Evolutionary conservation across 2,329 filamentous ascomycete species (phyloP), one percentile per base, ranked within the genome.

Genomic region (Cladophialophora immunda): DNA sequence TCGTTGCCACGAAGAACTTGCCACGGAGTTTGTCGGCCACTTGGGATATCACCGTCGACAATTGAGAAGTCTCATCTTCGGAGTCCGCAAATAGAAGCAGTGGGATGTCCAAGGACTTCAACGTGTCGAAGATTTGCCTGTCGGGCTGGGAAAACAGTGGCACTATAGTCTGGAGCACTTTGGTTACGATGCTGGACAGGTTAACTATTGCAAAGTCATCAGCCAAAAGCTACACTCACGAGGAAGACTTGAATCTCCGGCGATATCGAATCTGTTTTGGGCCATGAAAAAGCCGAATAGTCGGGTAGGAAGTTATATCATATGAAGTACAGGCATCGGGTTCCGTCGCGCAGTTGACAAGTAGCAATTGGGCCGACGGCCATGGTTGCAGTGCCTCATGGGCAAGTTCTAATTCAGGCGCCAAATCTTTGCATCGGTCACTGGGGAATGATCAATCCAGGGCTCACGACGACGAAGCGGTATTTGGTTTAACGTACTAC

Each of bases 41-140:
- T 19, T 55, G 53, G 27, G 29, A 9, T 55, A 32, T 32, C 15
- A 55, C 53, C 6, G 27, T 32, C 27, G 53, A 55, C 15, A 7
- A 32, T 3, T 32, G 27, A 9, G 27, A 22, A 19, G 53, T n/a
- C 9, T 55, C 27, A 9, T n/a, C 27, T 32, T 55, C 30, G 3
- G n/a, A 55, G 19, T 32, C 27, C 3, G 27, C 13, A n/a, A 55
- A 55, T 15, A 55, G n/a, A 13, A 55, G 27, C 11, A 55, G 22
- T 19, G 53, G 53, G 53, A 55, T n/a, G 9, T 55, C 53, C 27
- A 55, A 22, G n/a, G 53, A 30, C n/a, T 55, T 55, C 13, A 32
- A 22, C 4, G 53, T 55, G 6, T 32, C 27, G 11, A 55, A 32
- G 27, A 6, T 32, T n/a, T 29, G 15, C 27, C 30, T 55, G 9